Conservation (phyloP, 257 asterid genomes). For the Primulina huaijiensis region DNA sequence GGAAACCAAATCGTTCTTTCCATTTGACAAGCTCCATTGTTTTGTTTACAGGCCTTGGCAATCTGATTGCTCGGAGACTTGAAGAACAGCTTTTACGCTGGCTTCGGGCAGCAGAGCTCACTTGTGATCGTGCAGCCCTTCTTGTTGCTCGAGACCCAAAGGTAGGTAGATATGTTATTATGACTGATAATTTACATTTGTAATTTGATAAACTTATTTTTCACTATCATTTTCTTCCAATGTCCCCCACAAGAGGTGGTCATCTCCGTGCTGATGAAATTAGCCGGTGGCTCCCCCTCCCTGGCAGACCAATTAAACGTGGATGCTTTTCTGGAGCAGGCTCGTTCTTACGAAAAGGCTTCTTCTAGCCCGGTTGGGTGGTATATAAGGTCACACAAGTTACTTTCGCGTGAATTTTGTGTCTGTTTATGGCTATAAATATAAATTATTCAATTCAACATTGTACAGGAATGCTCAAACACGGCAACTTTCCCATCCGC, state of each 20-base stretch:
- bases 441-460: slow-evolving; percentile 4
- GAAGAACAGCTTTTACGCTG: slow-evolving; percentile 95
- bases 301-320: slow-evolving; percentile 86
- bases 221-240: slow-evolving; percentile 26
- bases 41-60: slow-evolving; percentile 63
- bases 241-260: slow-evolving; percentile 93
- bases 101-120: slow-evolving; percentile 96
- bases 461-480: slow-evolving; percentile 83
- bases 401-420: slow-evolving; percentile 3
- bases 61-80: slow-evolving; percentile 78
- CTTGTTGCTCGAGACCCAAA: slow-evolving; percentile 91
- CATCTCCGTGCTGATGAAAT: slow-evolving; percentile 91
- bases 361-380: slow-evolving; percentile 93
- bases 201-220: slow-evolving; percentile 11
- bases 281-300: slow-evolving; percentile 98
- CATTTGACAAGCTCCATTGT: slow-evolving; percentile 16
- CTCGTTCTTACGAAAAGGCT: slow-evolving; percentile 89
- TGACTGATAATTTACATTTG: slow-evolving; percentile 3
- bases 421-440: slow-evolving; percentile 9
- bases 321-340: slow-evolving; percentile 97
- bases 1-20: neutral
- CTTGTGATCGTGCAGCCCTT: slow-evolving; percentile 96
- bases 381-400: slow-evolving; percentile 68
- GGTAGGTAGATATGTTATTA: slow-evolving; percentile 41
- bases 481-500: slow-evolving; percentile 94